Conservation (phyloP, 2,329 filamentous ascomycete genomes). For the Emmonsiellopsis sp. region DNA sequence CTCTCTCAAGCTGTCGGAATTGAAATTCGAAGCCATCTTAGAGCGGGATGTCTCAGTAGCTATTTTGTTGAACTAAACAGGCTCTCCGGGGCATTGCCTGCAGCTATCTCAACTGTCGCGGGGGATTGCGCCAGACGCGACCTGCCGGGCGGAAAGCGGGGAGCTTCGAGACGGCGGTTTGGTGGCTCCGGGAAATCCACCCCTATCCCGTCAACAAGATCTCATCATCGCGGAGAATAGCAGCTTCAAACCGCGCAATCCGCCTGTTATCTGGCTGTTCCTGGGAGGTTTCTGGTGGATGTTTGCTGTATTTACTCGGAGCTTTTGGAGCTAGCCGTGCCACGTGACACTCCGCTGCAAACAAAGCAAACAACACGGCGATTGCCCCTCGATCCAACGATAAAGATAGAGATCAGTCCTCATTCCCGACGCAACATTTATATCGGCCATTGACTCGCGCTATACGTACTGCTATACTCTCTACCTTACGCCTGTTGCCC, state of each 20-base stretch:
- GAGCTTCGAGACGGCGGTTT: too few species aligned
- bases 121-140: too few species aligned
- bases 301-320: background rate
- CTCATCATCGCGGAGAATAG: too few species aligned
- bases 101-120: background rate
- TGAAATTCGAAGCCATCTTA: constrained; percentile 27
- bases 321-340: background rate
- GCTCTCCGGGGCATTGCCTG: background rate
- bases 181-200: too few species aligned
- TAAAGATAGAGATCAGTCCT: constrained; percentile 6
- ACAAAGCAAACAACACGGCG: constrained; percentile 20
- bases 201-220: too few species aligned
- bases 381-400: background rate
- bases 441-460: constrained; percentile 5
- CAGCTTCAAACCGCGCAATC: background rate
- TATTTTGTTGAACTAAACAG: background rate
- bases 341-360: constrained; percentile 14
- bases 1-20: constrained; percentile 40
- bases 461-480: background rate
- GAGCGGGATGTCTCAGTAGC: background rate
- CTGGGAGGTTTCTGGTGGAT: background rate
- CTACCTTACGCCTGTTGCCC: background rate
- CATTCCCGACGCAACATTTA: constrained; percentile 1
- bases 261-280: background rate
- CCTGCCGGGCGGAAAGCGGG: too few species aligned